These are phyloP conservation scores for Theileria annulata DNA, from an alignment of 169 alveolate species.

Conservation along the genomic window DNA sequence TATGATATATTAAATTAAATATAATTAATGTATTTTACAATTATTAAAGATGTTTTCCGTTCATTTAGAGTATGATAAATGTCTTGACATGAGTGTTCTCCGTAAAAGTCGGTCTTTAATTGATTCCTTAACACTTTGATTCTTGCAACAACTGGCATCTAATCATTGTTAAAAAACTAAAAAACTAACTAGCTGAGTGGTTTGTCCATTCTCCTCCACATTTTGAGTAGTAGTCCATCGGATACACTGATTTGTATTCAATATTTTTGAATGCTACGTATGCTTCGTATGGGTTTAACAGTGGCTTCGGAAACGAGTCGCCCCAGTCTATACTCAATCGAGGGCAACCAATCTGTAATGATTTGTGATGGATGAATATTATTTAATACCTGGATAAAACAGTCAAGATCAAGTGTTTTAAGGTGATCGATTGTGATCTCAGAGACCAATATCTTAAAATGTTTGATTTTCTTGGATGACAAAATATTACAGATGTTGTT, in stretches of 20 bases:
- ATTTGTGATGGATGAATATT: neutral
- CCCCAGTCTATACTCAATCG: slow-evolving; percentile 99
- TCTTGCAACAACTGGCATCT: slow-evolving; percentile 16
- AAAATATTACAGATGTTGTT: slow-evolving; percentile 60
- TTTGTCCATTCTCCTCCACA: slow-evolving; percentile 89
- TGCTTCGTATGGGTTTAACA: slow-evolving; percentile 96
- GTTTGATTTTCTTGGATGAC: slow-evolving; percentile 27
- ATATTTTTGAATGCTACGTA: slow-evolving; percentile 88
- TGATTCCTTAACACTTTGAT: neutral
- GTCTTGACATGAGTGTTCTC: slow-evolving; percentile 17
- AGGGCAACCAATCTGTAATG: slow-evolving; percentile 95
- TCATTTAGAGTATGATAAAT: slow-evolving; percentile 5
- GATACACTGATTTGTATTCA: slow-evolving; percentile 74
- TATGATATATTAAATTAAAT: neutral
- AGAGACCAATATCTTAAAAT: slow-evolving; percentile 65
- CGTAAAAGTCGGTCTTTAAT: slow-evolving; percentile 19
- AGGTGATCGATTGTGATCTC: slow-evolving; percentile 75
- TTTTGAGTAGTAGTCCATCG: slow-evolving; percentile 89
- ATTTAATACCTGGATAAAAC: slow-evolving; percentile 44
- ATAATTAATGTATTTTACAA: neutral
- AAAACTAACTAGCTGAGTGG: slow-evolving; percentile 65
- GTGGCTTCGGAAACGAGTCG: slow-evolving; percentile 87
- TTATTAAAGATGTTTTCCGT: neutral
- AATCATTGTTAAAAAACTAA: neutral
- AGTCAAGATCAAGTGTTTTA: slow-evolving; percentile 66